Base-by-base conservation (phyloP, 2,329 filamentous ascomycete genomes). In the Ambrosiella beaveri region DNA sequence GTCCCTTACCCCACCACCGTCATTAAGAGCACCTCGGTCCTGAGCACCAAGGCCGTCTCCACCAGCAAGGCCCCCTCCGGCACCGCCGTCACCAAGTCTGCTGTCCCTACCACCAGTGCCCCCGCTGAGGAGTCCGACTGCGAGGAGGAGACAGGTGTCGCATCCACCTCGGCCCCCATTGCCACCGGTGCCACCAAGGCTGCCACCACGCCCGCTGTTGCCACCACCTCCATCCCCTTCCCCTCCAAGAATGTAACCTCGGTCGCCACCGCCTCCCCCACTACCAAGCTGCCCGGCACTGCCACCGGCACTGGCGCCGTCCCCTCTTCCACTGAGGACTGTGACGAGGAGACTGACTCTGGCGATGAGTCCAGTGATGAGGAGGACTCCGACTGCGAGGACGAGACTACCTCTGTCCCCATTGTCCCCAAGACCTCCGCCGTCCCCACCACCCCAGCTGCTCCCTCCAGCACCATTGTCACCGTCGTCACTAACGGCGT, bases 381-480 rank as follows among this genome's bases (percentile, higher is more conserved):
- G 27, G 54, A 56, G 27, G 54, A 56, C 54, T 38, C n/a, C 27
- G 54, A 56, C 54, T 38, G 27, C 27, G 54, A 56, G 11, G 54
- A 53, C 13, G 51, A 53, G 51, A 53, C 36, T 38, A 40, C 52
- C 36, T 41, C 52, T 19, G 38, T 53, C 7, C 27, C 17, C 13
- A 15, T 13, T 15, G 4, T 19, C 27, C 13, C 56, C 38, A 57
- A 13, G 19, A 52, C 44, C n/a, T 47, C 15, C 9, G 54, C 38
- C 12, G 45, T 15, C 17, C 49, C 52, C 45, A 35, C 51, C n/a
- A 40, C 35, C 7, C 27, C 50, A 1, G n/a, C 36, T 39, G 36
- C 11, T 35, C 38, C 45, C 6, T 37, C 40, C 9, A 38, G 35
- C 11, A 56, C 54, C 13, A 40, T 44, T 15, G 47, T 37, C 19